Conservation (phyloP, 352 stramenopile species). For the Globisporangium polare region DNA sequence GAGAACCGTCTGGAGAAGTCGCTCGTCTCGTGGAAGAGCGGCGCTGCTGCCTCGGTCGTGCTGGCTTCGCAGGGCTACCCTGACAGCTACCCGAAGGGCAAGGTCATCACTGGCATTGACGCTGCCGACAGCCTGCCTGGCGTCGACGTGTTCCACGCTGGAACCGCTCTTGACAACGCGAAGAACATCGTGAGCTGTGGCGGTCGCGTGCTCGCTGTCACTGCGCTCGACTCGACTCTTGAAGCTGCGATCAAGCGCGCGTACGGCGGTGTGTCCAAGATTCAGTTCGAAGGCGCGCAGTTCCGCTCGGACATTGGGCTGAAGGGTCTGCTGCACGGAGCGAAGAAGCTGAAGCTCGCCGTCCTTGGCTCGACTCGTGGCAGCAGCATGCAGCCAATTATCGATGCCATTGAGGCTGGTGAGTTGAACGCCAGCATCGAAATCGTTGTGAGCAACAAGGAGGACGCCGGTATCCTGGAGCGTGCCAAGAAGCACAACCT, state of each 20-base stretch:
- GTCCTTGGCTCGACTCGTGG: conserved; percentile 96
- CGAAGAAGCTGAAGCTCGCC: conserved; percentile 86
- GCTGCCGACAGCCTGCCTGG: conserved; percentile 74
- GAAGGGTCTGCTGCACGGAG: conserved; percentile 87
- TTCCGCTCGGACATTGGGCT: conserved; percentile 97
- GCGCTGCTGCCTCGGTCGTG: conserved; percentile 94
- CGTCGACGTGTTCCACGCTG: conserved; percentile 99
- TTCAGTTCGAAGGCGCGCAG: conserved; percentile 92
- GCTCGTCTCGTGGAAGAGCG: conserved; percentile 90
- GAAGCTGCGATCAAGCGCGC: conserved; percentile 88
- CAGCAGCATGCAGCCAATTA: conserved; percentile 94
- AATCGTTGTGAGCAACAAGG: conserved; percentile 96
- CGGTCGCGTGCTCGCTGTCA: conserved; percentile 97
- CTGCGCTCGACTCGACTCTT: conserved; percentile 87
- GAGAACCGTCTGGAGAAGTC: conserved; percentile 87
- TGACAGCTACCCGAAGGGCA: conserved; percentile 97
- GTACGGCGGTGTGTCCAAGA: conserved; percentile 88
- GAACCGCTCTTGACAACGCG: conserved; percentile 82
- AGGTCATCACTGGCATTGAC: conserved; percentile 92
- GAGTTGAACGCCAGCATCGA: conserved; percentile 94
- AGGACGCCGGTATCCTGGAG: conserved; percentile 91
- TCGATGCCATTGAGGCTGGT: conserved; percentile 91
- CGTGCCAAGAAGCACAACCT: conserved; percentile 85
- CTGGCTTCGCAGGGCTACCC: conserved; percentile 97
- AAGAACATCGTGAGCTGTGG: conserved; percentile 89